Percentiles rank a stretch among this genome's conserved stretches.
Evolutionary conservation across 106 monocot species (phyloP).

Genomic region (Apostasia shenzhenica): DNA sequence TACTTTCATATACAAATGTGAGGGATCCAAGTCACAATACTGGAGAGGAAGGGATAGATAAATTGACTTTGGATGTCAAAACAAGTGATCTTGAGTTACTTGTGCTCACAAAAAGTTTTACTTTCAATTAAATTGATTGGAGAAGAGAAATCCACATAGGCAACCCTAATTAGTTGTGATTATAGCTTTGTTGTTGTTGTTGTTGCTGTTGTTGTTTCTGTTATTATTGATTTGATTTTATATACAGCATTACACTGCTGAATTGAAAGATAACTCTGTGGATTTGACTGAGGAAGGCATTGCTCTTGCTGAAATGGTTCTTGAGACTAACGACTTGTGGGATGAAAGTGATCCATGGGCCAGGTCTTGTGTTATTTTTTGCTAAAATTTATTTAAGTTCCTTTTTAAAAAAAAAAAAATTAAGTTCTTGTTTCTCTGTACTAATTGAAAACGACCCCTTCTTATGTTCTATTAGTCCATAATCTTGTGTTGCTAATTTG

Average conservation of each 20-base stretch:
- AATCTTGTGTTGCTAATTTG: too few relatives aligned
- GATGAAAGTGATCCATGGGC: conserved; percentile 99
- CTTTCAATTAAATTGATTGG: too few relatives aligned
- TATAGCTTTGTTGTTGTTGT: background rate
- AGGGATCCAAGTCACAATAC: too few relatives aligned
- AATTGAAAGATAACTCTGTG: conserved; percentile 89
- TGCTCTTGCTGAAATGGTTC: conserved; percentile 81
- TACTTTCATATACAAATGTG: too few relatives aligned
- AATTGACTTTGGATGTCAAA: too few relatives aligned
- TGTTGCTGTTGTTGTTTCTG: conserved; percentile 4
- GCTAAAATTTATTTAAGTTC: background rate
- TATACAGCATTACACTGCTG: conserved; percentile 89
- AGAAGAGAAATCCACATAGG: too few relatives aligned
- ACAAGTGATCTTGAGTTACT: too few relatives aligned
- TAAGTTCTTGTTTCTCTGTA: too few relatives aligned
- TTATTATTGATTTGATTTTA: background rate
- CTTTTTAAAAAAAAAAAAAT: background rate
- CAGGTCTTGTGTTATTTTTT: conserved; percentile 31
- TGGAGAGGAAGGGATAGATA: too few relatives aligned
- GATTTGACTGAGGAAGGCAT: conserved; percentile 95
- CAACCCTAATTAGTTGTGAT: background rate
- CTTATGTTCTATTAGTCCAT: too few relatives aligned
- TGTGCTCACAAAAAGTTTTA: too few relatives aligned
- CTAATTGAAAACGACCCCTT: too few relatives aligned
- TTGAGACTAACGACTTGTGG: conserved; percentile 94